Conservation (phyloP, 139 green algal genomes). For the Desmodesmus armatus region DNA sequence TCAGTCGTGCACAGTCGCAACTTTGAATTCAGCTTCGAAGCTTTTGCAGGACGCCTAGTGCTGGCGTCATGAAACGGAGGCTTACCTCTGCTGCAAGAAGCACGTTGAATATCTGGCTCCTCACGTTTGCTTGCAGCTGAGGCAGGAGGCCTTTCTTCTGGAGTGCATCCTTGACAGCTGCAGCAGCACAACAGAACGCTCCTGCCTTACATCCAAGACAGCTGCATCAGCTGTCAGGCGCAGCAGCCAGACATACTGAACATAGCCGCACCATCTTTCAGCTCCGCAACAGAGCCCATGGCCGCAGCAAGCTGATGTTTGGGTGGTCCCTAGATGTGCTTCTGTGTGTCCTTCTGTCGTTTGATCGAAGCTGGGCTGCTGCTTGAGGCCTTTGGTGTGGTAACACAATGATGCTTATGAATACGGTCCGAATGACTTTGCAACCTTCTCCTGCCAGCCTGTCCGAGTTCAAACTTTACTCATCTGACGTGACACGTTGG, state of each 20-base stretch:
- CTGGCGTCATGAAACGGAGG: background rate
- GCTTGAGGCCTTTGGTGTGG: too few relatives aligned
- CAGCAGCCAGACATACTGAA: background rate
- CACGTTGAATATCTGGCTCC: constrained; percentile 4
- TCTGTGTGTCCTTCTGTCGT: too few relatives aligned
- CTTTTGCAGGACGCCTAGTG: background rate
- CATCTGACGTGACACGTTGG: too few relatives aligned
- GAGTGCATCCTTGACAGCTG: constrained; percentile 38
- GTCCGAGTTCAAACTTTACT: too few relatives aligned
- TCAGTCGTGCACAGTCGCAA: too few relatives aligned
- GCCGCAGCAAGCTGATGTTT: too few relatives aligned
- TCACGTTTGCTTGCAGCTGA: constrained; percentile 21
- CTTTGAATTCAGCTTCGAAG: background rate
- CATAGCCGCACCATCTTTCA: constrained; percentile 13
- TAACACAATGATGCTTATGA: too few relatives aligned
- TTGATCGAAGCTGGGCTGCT: too few relatives aligned
- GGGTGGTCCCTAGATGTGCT: too few relatives aligned
- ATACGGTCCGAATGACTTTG: too few relatives aligned
- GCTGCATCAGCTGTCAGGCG: background rate
- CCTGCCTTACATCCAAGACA: background rate
- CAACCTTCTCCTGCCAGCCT: too few relatives aligned
- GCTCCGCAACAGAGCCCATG: constrained; percentile 22
- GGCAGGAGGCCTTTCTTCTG: constrained; percentile 6
- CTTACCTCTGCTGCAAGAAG: constrained; percentile 26
- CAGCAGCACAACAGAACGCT: background rate